Conservation (phyloP, 768 basidiomycete genomes). For the Lactifluus hygrophoroides region DNA sequence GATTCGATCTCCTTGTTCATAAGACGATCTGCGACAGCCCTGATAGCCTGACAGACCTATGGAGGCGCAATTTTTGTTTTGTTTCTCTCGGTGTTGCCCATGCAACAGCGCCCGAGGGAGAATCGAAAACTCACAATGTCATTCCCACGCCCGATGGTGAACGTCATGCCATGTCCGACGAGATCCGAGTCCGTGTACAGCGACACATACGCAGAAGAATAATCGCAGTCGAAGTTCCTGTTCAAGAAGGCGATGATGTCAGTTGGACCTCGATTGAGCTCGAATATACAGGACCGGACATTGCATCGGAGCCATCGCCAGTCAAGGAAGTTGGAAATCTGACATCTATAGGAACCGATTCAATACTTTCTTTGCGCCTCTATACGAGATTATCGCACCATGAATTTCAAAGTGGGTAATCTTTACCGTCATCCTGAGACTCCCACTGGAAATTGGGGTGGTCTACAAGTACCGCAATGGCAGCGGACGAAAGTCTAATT, state of each 20-base stretch:
- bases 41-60: slow-evolving; percentile 79
- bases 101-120: too few relatives aligned
- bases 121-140: slow-evolving; percentile 64
- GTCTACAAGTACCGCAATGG: too few relatives aligned
- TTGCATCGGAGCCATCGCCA: slow-evolving; percentile 91
- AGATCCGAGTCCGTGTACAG: slow-evolving; percentile 64
- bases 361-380: not conserved
- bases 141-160: slow-evolving; percentile 91
- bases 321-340: slow-evolving; percentile 88
- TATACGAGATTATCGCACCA: slow-evolving; percentile 31
- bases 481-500: too few relatives aligned
- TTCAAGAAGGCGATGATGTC: too few relatives aligned
- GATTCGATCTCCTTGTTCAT: slow-evolving; percentile 74
- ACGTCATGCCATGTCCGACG: slow-evolving; percentile 89
- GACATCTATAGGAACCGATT: slow-evolving; percentile 48
- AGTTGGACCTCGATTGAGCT: not conserved
- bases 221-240: slow-evolving; percentile 94
- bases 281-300: slow-evolving; percentile 38
- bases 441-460: too few relatives aligned
- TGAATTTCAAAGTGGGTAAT: slow-evolving; percentile 53
- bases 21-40: slow-evolving; percentile 70
- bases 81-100: too few relatives aligned
- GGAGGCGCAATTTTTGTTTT: not conserved
- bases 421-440: slow-evolving; percentile 27
- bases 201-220: slow-evolving; percentile 86